A percentile compares a stretch with the other conserved stretches of the same genome.
Conservation (phyloP, 2,329 filamentous ascomycete species). For the Diatrype stigma region DNA sequence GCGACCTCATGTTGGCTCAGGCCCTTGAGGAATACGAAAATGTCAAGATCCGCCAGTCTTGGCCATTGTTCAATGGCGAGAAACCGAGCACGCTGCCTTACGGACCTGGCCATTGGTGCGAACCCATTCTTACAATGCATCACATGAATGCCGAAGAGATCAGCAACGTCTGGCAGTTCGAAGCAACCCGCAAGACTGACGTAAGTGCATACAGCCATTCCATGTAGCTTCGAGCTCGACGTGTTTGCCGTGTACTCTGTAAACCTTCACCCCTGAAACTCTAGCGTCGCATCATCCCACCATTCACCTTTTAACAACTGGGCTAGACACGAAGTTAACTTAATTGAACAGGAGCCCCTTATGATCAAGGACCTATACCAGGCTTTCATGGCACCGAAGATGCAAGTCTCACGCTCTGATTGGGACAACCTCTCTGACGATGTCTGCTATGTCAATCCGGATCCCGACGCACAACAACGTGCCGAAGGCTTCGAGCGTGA, state of each 20-base stretch:
- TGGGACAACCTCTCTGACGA: slow-evolving; percentile 53
- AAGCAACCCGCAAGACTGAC: slow-evolving; percentile 42
- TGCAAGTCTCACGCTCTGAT: slow-evolving; percentile 38
- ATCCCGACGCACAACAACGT: slow-evolving; percentile 30
- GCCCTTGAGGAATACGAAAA: slow-evolving; percentile 42
- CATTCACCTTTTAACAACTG: not conserved
- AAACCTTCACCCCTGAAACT: not conserved
- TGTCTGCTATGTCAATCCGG: slow-evolving; percentile 38
- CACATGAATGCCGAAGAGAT: slow-evolving; percentile 51
- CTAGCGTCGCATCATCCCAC: not conserved
- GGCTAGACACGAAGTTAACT: slow-evolving; percentile 8
- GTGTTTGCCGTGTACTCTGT: not conserved
- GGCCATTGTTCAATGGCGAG: slow-evolving; percentile 54
- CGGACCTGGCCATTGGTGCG: slow-evolving; percentile 48
- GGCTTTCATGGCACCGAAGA: slow-evolving; percentile 41
- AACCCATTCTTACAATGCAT: slow-evolving; percentile 55
- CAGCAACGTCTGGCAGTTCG: slow-evolving; percentile 48
- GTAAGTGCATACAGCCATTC: slow-evolving; percentile 25
- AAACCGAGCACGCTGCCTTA: slow-evolving; percentile 49
- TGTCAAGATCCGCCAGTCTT: slow-evolving; percentile 38
- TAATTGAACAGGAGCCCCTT: slow-evolving; percentile 33
- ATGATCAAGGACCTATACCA: slow-evolving; percentile 47
- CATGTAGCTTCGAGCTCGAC: not conserved
- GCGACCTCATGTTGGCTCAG: slow-evolving; percentile 48
- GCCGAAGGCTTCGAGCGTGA: slow-evolving; percentile 27